phyloP scores from a whole-genome alignment of 768 basidiomycete species.

The Boletus vermiculosoides region DNA sequence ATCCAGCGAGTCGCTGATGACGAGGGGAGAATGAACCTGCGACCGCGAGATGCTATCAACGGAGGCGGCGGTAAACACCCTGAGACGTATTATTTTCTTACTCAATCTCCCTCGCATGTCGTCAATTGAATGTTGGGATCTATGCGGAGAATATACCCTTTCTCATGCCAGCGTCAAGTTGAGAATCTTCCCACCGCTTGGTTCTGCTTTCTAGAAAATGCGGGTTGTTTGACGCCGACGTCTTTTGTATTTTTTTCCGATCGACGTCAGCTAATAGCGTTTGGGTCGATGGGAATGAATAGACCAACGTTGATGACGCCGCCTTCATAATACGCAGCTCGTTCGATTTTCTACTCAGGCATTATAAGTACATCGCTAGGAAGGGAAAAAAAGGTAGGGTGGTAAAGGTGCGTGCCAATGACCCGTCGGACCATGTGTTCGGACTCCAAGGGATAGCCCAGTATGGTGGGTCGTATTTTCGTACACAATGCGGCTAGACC shows the following conservation, averaged over 20 bases:
- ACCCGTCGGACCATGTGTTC: not conserved
- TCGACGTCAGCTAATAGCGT: not conserved
- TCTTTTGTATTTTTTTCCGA: not conserved
- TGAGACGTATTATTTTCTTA: constrained; percentile 1
- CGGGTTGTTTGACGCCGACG: not conserved
- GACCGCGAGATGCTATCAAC: not conserved
- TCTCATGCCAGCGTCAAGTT: constrained; percentile 11
- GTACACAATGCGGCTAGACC: not conserved
- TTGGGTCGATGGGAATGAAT: not conserved
- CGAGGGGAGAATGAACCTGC: not conserved
- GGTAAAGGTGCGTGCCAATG: not conserved
- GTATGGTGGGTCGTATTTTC: not conserved
- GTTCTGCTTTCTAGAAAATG: not conserved
- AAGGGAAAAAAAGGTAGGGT: not conserved
- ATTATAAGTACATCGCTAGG: not conserved
- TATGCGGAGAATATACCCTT: not conserved
- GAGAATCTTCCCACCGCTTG: constrained; percentile 11
- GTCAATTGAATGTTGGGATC: not conserved
- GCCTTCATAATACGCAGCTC: not conserved
- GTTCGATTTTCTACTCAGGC: not conserved
- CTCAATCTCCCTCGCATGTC: not conserved
- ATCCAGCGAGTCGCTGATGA: not conserved
- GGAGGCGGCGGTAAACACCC: not conserved
- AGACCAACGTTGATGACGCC: not conserved
- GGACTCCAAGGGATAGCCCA: not conserved